Evolutionary conservation across 495 filamentous ascomycete genomes (phyloP).

Genomic region (Neurospora terricola): DNA sequence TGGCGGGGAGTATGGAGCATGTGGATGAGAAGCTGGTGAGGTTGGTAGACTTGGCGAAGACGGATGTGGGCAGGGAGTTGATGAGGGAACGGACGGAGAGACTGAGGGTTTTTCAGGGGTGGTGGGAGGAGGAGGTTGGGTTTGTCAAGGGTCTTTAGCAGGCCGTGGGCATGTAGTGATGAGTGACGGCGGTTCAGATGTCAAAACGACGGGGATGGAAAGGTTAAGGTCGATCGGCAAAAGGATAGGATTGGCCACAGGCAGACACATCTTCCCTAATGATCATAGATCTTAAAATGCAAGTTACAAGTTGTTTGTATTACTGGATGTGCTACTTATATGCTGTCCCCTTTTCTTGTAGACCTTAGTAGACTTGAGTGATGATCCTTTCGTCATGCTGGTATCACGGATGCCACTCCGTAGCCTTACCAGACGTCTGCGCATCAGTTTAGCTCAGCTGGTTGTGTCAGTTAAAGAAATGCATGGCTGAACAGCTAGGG

Average conservation of each 20-base stretch:
- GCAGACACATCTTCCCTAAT: background rate
- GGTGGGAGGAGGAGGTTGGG: conserved; percentile 61
- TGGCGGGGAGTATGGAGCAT: conserved; percentile 60
- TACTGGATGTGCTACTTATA: background rate
- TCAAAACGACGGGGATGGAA: background rate
- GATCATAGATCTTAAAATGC: background rate
- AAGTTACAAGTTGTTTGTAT: background rate
- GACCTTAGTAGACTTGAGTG: background rate
- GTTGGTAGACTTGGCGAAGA: conserved; percentile 79
- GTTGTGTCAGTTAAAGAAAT: background rate
- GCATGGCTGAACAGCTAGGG: background rate
- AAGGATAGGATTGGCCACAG: no score
- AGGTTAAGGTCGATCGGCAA: background rate
- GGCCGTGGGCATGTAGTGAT: background rate
- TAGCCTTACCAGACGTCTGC: background rate
- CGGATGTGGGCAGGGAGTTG: conserved; percentile 55
- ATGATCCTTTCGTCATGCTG: background rate
- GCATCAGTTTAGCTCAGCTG: background rate
- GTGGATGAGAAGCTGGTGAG: conserved; percentile 70
- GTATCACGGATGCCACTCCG: background rate
- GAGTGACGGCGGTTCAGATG: background rate
- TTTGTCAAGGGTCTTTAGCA: conserved; percentile 5
- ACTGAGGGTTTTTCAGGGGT: conserved; percentile 50
- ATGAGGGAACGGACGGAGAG: conserved; percentile 55
- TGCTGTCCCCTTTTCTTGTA: background rate